These are phyloP conservation scores for Rhynchosporium agropyri DNA, from an alignment of 2,329 filamentous ascomycete species.

Conservation along the genomic window DNA sequence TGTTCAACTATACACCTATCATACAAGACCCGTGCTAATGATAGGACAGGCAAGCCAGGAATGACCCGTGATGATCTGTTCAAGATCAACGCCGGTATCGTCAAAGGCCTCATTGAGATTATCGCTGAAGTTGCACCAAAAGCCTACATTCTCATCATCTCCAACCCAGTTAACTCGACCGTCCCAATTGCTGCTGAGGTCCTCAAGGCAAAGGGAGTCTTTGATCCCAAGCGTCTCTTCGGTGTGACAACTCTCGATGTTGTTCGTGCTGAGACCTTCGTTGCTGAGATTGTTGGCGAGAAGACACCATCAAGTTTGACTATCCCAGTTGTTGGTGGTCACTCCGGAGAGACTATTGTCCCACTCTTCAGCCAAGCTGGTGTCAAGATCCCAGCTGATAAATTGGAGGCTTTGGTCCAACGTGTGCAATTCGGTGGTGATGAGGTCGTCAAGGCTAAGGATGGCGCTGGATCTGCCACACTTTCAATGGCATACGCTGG, in stretches of 20 bases:
- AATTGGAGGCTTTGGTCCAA: conserved; percentile 88
- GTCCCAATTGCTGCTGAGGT: conserved; percentile 97
- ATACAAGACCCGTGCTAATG: conserved; percentile 21
- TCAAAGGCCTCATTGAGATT: conserved; percentile 88
- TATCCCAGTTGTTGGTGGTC: conserved; percentile 92
- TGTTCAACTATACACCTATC: conserved; percentile 42
- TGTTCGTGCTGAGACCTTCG: conserved; percentile 96
- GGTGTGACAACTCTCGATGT: conserved; percentile 99
- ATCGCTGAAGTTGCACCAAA: conserved; percentile 88
- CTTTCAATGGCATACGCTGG: conserved; percentile 96
- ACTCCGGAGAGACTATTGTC: conserved; percentile 98
- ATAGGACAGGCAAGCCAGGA: conserved; percentile 83
- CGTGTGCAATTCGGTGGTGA: conserved; percentile 98
- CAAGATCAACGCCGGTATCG: conserved; percentile 99
- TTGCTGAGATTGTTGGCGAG: conserved; percentile 81
- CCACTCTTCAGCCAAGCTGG: conserved; percentile 91
- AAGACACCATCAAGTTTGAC: conserved; percentile 79
- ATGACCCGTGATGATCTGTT: conserved; percentile 99
- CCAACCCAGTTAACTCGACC: conserved; percentile 99
- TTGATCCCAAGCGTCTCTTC: conserved; percentile 94
- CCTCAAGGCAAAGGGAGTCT: conserved; percentile 89
- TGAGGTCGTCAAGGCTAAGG: conserved; percentile 94
- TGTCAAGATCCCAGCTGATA: conserved; percentile 82
- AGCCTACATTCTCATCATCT: conserved; percentile 95
- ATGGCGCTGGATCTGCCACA: conserved; percentile 85